A percentile compares a stretch with the other conserved stretches of the same genome.
phyloP scores from a whole-genome alignment of 2,329 filamentous ascomycete species.

The Cordyceps sp. region DNA sequence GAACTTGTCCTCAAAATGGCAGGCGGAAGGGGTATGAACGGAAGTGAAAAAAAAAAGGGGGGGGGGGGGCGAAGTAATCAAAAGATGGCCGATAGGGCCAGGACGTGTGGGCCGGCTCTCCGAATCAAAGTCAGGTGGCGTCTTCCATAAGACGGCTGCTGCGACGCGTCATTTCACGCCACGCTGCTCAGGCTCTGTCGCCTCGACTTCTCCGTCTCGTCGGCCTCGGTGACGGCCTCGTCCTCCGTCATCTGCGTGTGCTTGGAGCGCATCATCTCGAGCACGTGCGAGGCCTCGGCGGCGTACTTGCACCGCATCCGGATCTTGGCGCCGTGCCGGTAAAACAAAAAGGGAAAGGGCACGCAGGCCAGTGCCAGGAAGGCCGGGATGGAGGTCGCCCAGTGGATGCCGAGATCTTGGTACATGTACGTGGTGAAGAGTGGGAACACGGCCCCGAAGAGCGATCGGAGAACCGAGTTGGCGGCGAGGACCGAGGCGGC shows the following conservation, averaged over 20 bases:
- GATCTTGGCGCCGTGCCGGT: conserved; percentile 49
- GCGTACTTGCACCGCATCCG: conserved; percentile 54
- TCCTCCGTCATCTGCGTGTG: conserved; percentile 12
- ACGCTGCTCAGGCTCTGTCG: conserved; percentile 4
- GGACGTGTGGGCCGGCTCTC: too few relatives aligned
- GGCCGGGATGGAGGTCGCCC: conserved; percentile 57
- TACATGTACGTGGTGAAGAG: conserved; percentile 51
- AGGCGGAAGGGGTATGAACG: too few relatives aligned
- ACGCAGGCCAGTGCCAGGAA: conserved; percentile 58
- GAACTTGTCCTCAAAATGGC: too few relatives aligned
- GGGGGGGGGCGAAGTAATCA: too few relatives aligned
- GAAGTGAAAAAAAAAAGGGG: too few relatives aligned
- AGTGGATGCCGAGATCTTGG: conserved; percentile 49
- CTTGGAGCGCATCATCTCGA: conserved; percentile 25
- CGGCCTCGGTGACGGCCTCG: conserved; percentile 9
- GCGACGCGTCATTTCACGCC: background rate
- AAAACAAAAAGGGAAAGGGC: conserved; percentile 62
- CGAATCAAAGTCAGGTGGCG: too few relatives aligned
- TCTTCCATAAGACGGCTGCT: too few relatives aligned
- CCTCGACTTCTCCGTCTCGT: conserved; percentile 10
- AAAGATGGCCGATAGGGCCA: too few relatives aligned
- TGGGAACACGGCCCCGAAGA: conserved; percentile 58
- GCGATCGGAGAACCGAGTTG: conserved; percentile 52
- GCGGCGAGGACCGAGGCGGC: conserved; percentile 61
- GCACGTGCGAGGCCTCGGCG: conserved; percentile 45